Evolutionary conservation across 106 monocot genomes (phyloP).

Genomic region (Ottelia alismoides): DNA sequence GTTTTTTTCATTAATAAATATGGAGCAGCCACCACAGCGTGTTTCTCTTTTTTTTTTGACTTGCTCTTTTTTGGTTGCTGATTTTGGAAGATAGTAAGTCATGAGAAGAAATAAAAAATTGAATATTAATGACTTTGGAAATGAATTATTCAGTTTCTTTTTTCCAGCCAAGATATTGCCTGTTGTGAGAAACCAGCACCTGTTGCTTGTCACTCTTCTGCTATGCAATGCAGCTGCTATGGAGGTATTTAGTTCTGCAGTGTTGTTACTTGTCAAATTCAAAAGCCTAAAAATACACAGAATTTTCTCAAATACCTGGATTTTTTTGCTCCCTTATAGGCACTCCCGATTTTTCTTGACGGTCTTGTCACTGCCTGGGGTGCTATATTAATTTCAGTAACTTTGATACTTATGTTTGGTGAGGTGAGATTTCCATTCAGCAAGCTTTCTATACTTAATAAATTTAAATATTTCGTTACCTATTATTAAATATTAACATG

Average conservation of each 20-base stretch:
- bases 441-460: not conserved
- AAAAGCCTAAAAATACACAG: too few species aligned
- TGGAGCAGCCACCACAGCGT: too few species aligned
- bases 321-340: conserved; percentile 19
- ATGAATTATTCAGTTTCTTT: too few species aligned
- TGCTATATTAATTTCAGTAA: conserved; percentile 87
- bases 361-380: conserved; percentile 85
- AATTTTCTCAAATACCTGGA: not conserved
- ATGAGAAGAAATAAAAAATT: too few species aligned
- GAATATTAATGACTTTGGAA: too few species aligned
- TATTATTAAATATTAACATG: not conserved
- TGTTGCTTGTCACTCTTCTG: conserved; percentile 87
- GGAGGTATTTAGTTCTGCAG: conserved; percentile 50
- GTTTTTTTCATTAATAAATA: too few species aligned
- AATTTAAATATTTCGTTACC: not conserved
- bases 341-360: conserved; percentile 94
- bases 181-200: conserved; percentile 76
- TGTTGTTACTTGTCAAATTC: not conserved
- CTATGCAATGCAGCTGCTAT: conserved; percentile 92
- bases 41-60: too few species aligned
- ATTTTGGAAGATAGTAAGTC: too few species aligned
- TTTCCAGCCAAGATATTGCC: conserved; percentile 89
- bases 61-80: too few species aligned
- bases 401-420: conserved; percentile 88
- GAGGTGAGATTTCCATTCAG: conserved; percentile 33